Evolutionary conservation across 1,284 basidiomycete species (phyloP).

Genomic region (Phylloboletellus chloephorus): DNA sequence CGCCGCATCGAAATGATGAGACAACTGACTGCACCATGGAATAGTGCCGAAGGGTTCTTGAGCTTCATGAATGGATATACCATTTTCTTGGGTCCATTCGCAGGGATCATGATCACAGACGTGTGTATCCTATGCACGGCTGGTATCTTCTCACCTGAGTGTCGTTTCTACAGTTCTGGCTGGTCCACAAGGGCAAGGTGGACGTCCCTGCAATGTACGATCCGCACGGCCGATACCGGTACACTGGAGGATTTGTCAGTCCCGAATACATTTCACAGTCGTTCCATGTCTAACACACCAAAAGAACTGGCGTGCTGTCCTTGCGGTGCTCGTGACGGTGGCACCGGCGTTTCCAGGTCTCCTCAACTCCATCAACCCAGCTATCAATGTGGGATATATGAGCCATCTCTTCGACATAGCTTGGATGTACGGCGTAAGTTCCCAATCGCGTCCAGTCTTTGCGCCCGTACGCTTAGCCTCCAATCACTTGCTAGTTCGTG

Average conservation of each 20-base stretch:
- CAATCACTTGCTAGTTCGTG: slow-evolving; percentile 32
- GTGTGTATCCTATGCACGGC: slow-evolving; percentile 35
- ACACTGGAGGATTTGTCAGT: slow-evolving; percentile 59
- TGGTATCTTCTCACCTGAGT: slow-evolving; percentile 1
- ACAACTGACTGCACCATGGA: slow-evolving; percentile 1
- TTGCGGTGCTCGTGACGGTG: slow-evolving; percentile 54
- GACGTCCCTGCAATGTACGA: slow-evolving; percentile 72
- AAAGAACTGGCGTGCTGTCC: slow-evolving; percentile 70
- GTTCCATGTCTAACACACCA: slow-evolving; percentile 6
- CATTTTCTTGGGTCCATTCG: slow-evolving; percentile 69
- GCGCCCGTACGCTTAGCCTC: slow-evolving; percentile 15
- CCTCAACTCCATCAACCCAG: slow-evolving; percentile 57
- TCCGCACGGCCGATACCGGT: slow-evolving; percentile 60
- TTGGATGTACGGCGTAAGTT: slow-evolving; percentile 65
- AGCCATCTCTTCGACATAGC: slow-evolving; percentile 58
- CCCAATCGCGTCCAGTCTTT: slow-evolving; percentile 1
- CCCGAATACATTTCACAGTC: slow-evolving; percentile 1
- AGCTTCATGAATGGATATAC: slow-evolving; percentile 66
- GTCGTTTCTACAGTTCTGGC: slow-evolving; percentile 48
- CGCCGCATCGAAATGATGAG: background rate
- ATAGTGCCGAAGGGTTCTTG: slow-evolving; percentile 45
- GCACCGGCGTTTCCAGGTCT: slow-evolving; percentile 69
- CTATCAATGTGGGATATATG: slow-evolving; percentile 49
- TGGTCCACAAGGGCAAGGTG: slow-evolving; percentile 59
- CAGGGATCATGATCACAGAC: slow-evolving; percentile 70